phyloP scores from a whole-genome alignment of 495 filamentous ascomycete species.

The Trichocladium antarcticum region DNA sequence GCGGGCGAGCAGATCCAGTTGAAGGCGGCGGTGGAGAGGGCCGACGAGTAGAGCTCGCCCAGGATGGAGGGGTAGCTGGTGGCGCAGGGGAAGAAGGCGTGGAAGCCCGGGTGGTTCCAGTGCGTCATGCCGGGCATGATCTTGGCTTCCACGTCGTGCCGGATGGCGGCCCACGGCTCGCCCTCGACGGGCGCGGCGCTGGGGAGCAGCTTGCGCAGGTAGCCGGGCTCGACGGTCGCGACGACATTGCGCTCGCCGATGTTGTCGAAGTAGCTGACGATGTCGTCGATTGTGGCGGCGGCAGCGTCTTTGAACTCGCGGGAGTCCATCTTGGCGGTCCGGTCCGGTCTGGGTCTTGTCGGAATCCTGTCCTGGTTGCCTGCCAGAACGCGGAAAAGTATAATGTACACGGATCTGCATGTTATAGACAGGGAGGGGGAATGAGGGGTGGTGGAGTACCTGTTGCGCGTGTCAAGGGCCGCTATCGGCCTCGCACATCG shows the following conservation, averaged over 20 bases:
- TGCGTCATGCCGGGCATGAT: conserved; percentile 93
- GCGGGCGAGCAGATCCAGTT: conserved; percentile 96
- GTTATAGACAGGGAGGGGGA: too few species aligned
- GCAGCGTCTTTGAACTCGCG: conserved; percentile 73
- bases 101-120: conserved; percentile 86
- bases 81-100: conserved; percentile 87
- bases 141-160: conserved; percentile 72
- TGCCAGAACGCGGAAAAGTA: too few species aligned
- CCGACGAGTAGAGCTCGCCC: conserved; percentile 83
- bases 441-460: too few species aligned
- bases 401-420: too few species aligned
- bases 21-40: conserved; percentile 84
- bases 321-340: conserved; percentile 54
- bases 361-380: too few species aligned
- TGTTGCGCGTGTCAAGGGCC: too few species aligned
- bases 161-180: conserved; percentile 71
- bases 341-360: neutral
- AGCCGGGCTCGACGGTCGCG: conserved; percentile 73
- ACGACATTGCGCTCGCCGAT: conserved; percentile 61
- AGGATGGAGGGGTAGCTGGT: conserved; percentile 79
- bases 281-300: conserved; percentile 72
- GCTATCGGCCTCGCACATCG: too few species aligned
- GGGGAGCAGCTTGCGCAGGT: conserved; percentile 72
- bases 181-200: conserved; percentile 56
- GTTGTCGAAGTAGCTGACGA: conserved; percentile 72